Percentiles rank a stretch among this genome's conserved stretches.
These are phyloP conservation scores for Globisporangium apiculatum DNA, from an alignment of 352 stramenopile species.

Conservation along the genomic window DNA sequence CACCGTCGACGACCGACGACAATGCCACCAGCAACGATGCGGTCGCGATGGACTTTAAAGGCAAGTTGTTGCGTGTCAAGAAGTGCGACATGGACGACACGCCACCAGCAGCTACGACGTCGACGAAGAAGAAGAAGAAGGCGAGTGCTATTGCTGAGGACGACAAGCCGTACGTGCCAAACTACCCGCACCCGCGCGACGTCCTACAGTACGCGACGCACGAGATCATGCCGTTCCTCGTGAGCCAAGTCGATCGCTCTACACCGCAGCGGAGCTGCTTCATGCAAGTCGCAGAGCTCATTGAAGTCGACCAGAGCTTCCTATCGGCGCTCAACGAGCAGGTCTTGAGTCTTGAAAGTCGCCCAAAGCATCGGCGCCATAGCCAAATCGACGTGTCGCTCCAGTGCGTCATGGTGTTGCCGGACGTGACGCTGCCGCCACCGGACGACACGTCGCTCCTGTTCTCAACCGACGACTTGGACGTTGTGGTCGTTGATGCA, in stretches of 20 bases:
- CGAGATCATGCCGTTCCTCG: conserved; percentile 64
- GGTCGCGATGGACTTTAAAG: conserved; percentile 36
- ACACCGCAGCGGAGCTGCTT: conserved; percentile 24
- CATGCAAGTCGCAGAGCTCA: conserved; percentile 62
- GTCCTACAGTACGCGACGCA: conserved; percentile 71
- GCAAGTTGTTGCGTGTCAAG: conserved; percentile 78
- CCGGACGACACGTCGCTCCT: conserved; percentile 33
- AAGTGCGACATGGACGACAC: conserved; percentile 54
- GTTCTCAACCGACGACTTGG: conserved; percentile 27
- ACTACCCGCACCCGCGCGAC: conserved; percentile 60
- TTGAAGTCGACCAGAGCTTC: conserved; percentile 56
- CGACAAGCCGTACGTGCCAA: conserved; percentile 34
- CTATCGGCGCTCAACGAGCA: conserved; percentile 57
- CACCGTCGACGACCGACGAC: no score
- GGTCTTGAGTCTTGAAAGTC: conserved; percentile 42
- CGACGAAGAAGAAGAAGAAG: conserved; percentile 21
- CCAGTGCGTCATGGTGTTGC: conserved; percentile 70
- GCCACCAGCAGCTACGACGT: background rate
- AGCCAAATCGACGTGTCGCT: conserved; percentile 72
- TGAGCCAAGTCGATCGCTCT: conserved; percentile 24
- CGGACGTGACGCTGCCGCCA: conserved; percentile 64
- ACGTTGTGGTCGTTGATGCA: background rate
- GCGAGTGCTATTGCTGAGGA: conserved; percentile 2
- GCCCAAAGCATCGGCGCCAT: conserved; percentile 50
- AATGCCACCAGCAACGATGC: background rate